Base-by-base conservation (phyloP, 148 eudicot species). In the Rheum nobile region DNA sequence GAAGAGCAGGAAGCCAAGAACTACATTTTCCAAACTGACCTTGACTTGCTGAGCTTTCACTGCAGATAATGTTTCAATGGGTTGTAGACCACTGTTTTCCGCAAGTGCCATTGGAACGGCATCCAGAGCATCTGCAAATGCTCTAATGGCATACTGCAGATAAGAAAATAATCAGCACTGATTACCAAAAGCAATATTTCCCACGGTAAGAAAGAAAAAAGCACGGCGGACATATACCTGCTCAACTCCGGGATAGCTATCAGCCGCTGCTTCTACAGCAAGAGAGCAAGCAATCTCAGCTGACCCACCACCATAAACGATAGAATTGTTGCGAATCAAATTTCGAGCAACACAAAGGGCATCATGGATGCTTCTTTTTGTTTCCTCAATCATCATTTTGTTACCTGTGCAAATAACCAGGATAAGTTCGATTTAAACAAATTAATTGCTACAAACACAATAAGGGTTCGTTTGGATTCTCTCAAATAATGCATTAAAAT, bases 351-450 rank as follows among this genome's bases (percentile, higher is more conserved):
- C 73, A 26, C 73, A 71, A 43, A 71, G 73, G 47, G 73, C 73
- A 22, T 71, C 73, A 11, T 71, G 73, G 16, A 71, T 71, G 16
- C 73, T 71, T 71, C 98, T 90, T 81, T 91, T 94, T 29, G 98
- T 94, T 84, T 94, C 98, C 84, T 94, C 98, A 80, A 94, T 86
- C 88, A 94, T 88, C 97, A 94, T 94, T 85, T 94, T 94, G 90
- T 91, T 91, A 77, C 98, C 98, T 91, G 68, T 70, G 75, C 54
- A 37, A 48, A 48, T 35, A 22, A 55, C 12, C 29, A 55, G 14
- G 11, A 55, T 8, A 24, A 55, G 65, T 22, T 55, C 24, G 29
- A 26, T 55, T 11, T 0, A 1, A 21, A 21, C 59, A 52, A 21
- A 19, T 5, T 4, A 52, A n/a, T 5, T n/a, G 24, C 10, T 16